phyloP scores from a whole-genome alignment of 495 filamentous ascomycete genomes.

The Beverwykella pulmonaria region DNA sequence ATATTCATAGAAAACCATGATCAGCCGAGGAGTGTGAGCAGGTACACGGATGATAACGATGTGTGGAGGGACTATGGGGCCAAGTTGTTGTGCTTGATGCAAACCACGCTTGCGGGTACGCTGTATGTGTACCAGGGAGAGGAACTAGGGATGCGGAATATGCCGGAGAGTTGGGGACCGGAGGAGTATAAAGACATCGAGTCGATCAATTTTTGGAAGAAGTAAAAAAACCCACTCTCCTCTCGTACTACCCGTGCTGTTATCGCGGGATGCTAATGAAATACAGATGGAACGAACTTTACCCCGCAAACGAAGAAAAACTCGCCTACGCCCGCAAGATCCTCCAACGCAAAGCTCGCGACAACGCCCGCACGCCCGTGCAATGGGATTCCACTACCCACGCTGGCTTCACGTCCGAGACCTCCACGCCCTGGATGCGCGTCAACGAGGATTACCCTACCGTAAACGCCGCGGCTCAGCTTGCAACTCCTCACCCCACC shows the following conservation, averaged over 20 bases:
- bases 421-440: slow-evolving; percentile 47
- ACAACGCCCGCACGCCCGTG: slow-evolving; percentile 48
- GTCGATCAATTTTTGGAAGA: slow-evolving; percentile 55
- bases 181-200: slow-evolving; percentile 59
- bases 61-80: slow-evolving; percentile 51
- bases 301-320: slow-evolving; percentile 37
- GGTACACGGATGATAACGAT: slow-evolving; percentile 54
- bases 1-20: slow-evolving; percentile 56
- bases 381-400: slow-evolving; percentile 43
- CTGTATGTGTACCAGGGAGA: slow-evolving; percentile 61
- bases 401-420: slow-evolving; percentile 43
- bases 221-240: too few relatives aligned
- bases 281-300: slow-evolving; percentile 30
- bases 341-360: slow-evolving; percentile 44
- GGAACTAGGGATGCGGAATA: slow-evolving; percentile 61
- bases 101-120: slow-evolving; percentile 55
- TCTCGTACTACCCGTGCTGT: neutral
- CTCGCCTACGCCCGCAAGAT: slow-evolving; percentile 33
- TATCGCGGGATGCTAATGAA: neutral
- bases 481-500: slow-evolving; percentile 12
- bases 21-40: slow-evolving; percentile 53
- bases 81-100: slow-evolving; percentile 58
- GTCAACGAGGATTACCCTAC: slow-evolving; percentile 46
- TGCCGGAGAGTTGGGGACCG: slow-evolving; percentile 49
- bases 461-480: slow-evolving; percentile 43